Percentiles rank a stretch among this genome's conserved stretches.
These are phyloP conservation scores for Pulicaria dysenterica DNA, from an alignment of 129 eudicot species.

Conservation along the genomic window DNA sequence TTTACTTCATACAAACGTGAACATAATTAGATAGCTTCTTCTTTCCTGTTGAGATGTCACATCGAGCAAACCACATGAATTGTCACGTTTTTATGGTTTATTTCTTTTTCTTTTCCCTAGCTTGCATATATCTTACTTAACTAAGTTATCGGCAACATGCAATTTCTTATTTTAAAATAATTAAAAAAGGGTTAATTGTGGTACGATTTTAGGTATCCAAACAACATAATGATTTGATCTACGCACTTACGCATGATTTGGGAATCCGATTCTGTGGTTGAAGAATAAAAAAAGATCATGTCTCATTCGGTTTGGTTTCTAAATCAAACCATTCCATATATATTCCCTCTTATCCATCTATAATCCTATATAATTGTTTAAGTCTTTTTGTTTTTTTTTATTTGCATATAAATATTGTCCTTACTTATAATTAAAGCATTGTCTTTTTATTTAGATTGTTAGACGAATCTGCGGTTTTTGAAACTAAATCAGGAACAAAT, in stretches of 20 bases:
- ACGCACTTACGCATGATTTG: conserved; percentile 7
- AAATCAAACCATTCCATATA: conserved; percentile 6
- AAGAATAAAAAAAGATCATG: not conserved
- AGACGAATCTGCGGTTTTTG: too few species aligned
- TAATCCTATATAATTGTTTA: not conserved
- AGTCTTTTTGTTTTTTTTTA: too few species aligned
- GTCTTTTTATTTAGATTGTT: too few species aligned
- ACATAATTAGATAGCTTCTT: too few species aligned
- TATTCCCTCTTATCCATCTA: conserved; percentile 29
- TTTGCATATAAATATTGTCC: not conserved
- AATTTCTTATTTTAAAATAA: too few species aligned
- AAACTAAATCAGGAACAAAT: too few species aligned
- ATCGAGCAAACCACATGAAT: too few species aligned
- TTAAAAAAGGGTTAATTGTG: not conserved
- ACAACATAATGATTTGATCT: conserved; percentile 25
- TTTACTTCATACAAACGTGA: too few species aligned
- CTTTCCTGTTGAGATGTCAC: too few species aligned
- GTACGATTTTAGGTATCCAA: conserved; percentile 19
- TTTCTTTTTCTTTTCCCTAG: too few species aligned
- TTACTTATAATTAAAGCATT: too few species aligned
- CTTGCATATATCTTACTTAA: not conserved
- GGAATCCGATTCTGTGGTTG: conserved; percentile 5
- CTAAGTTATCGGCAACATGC: not conserved
- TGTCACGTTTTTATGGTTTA: too few species aligned
- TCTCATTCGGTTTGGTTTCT: conserved; percentile 6